A percentile compares a stretch with the other conserved stretches of the same genome.
These are phyloP conservation scores for Amphibolis antarctica DNA, from an alignment of 106 monocot species.

Conservation along the genomic window DNA sequence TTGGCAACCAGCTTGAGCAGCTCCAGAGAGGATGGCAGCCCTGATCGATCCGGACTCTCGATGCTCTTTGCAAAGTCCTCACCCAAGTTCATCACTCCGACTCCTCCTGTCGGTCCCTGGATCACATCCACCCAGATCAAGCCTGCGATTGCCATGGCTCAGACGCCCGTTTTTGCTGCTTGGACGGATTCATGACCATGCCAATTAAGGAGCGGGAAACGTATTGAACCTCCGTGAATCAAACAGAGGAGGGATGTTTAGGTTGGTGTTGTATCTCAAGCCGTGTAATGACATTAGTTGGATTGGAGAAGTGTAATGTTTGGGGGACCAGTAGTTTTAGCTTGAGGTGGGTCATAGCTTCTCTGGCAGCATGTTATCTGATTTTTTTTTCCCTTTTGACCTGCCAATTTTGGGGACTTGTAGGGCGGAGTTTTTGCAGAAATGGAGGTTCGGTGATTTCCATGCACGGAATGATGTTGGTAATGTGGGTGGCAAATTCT, in stretches of 20 bases:
- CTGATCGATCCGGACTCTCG: constrained; percentile 34
- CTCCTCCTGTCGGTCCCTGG: constrained; percentile 33
- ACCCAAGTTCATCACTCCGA: constrained; percentile 13
- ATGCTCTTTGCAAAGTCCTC: constrained; percentile 43
- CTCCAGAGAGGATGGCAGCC: constrained; percentile 62
- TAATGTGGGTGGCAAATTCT: neutral
- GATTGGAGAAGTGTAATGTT: too few species aligned
- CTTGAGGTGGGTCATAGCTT: neutral
- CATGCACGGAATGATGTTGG: constrained; percentile 1
- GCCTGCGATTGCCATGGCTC: constrained; percentile 37
- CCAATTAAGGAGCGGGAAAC: neutral
- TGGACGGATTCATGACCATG: constrained; percentile 44
- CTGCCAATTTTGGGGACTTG: constrained; percentile 17
- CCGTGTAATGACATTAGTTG: too few species aligned
- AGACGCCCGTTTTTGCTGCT: constrained; percentile 71
- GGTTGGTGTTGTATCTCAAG: neutral
- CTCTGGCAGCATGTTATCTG: neutral
- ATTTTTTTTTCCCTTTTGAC: neutral
- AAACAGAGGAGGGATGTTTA: neutral
- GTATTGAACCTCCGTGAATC: neutral
- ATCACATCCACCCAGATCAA: constrained; percentile 39
- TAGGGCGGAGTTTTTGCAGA: neutral
- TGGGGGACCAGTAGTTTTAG: too few species aligned
- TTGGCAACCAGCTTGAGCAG: constrained; percentile 48
- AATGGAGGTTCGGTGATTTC: constrained; percentile 7